Percentiles rank a stretch among this genome's conserved stretches.
These are phyloP conservation scores for Rhodomyrtus psidioides DNA, from an alignment of 441 rosid genomes.

Conservation along the genomic window DNA sequence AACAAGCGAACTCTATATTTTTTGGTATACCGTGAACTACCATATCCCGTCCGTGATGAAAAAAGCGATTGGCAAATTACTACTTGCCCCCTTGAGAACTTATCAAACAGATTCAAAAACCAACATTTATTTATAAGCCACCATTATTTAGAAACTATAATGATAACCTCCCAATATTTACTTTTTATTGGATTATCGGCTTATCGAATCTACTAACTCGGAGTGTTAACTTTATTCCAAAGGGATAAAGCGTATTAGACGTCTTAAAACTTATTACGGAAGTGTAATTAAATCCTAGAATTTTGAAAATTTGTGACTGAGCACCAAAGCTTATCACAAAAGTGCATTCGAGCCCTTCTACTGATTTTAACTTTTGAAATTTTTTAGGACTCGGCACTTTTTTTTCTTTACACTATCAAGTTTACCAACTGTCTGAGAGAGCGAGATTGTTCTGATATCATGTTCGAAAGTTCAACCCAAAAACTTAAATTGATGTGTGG, in stretches of 20 bases:
- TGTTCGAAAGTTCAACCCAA: too few relatives aligned
- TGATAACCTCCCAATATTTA: not conserved
- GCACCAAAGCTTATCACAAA: too few relatives aligned
- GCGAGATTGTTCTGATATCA: too few relatives aligned
- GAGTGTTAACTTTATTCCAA: not conserved
- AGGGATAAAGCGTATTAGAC: too few relatives aligned
- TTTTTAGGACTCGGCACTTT: too few relatives aligned
- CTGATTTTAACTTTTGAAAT: too few relatives aligned
- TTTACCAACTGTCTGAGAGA: not conserved
- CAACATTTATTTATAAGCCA: not conserved
- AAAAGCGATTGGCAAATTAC: not conserved
- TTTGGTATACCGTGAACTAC: accelerated
- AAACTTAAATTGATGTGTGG: too few relatives aligned
- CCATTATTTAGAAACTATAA: not conserved
- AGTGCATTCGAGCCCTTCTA: too few relatives aligned
- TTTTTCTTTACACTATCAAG: not conserved
- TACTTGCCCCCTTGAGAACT: not conserved
- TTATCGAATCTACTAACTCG: not conserved
- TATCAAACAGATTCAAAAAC: not conserved
- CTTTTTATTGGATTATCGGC: not conserved
- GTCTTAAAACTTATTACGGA: too few relatives aligned
- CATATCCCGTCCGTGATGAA: not conserved
- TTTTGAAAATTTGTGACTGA: too few relatives aligned
- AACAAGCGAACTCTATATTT: not conserved
- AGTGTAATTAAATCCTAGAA: too few relatives aligned